A percentile compares a stretch with the other conserved stretches of the same genome.
phyloP scores from a whole-genome alignment of 148 eudicot species.

The Camellia japonica region DNA sequence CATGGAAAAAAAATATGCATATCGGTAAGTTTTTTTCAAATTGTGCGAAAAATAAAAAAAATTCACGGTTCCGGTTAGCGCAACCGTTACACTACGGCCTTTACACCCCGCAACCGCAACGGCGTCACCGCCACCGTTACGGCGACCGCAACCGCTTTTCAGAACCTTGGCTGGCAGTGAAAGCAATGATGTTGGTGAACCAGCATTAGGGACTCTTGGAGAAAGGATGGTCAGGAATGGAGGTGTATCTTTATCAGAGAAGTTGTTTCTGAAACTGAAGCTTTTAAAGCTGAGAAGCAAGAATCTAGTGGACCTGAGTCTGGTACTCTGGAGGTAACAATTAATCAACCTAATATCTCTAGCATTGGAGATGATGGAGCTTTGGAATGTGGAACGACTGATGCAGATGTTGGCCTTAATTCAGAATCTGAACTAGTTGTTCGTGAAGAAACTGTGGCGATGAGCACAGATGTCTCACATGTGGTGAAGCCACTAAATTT shows the following conservation, averaged over 20 bases:
- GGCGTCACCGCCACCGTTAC: too few relatives aligned
- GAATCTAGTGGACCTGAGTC: slow-evolving; percentile 13
- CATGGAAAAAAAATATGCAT: too few relatives aligned
- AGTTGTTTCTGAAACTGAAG: slow-evolving; percentile 17
- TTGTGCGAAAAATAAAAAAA: too few relatives aligned
- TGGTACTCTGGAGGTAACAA: slow-evolving; percentile 3
- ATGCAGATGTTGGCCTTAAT: slow-evolving; percentile 28
- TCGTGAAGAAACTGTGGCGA: slow-evolving; percentile 27
- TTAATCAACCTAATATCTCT: slow-evolving; percentile 19
- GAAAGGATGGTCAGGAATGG: slow-evolving; percentile 21
- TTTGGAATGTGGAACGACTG: slow-evolving; percentile 18
- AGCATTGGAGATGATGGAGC: slow-evolving; percentile 21
- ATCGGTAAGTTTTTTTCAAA: too few relatives aligned
- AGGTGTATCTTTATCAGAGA: slow-evolving; percentile 16
- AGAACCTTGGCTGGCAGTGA: slow-evolving; percentile 21
- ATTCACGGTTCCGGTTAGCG: too few relatives aligned
- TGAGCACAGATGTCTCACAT: slow-evolving; percentile 23
- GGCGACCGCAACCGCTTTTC: too few relatives aligned
- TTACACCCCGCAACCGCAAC: too few relatives aligned
- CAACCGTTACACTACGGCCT: too few relatives aligned
- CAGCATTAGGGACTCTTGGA: slow-evolving; percentile 28
- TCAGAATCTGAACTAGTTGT: slow-evolving; percentile 18
- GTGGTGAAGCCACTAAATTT: slow-evolving; percentile 54
- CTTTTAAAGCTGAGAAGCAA: slow-evolving; percentile 21
- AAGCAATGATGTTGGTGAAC: slow-evolving; percentile 12